phyloP scores from a whole-genome alignment of 352 stramenopile species.

The Thalassiosira sp. region DNA sequence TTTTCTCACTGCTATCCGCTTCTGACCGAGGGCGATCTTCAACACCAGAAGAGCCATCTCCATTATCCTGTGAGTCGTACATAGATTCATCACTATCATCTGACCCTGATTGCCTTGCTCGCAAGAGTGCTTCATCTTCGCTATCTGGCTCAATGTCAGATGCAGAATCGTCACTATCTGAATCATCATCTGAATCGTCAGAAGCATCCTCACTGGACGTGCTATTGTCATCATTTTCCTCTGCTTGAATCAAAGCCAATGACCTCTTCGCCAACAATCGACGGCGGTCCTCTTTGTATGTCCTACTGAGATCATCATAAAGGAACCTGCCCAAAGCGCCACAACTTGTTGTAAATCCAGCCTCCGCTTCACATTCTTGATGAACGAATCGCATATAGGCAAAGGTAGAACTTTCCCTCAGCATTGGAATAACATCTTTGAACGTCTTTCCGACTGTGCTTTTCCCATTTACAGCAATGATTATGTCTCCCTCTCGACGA shows the following conservation, averaged over 20 bases:
- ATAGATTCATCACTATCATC: constrained; percentile 17
- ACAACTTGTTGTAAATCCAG: constrained; percentile 66
- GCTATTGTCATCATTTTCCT: constrained; percentile 55
- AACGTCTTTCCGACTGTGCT: constrained; percentile 80
- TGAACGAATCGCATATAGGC: constrained; percentile 78
- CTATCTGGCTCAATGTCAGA: constrained; percentile 75
- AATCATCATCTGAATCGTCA: constrained; percentile 61
- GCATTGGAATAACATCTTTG: constrained; percentile 78
- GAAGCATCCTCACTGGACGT: constrained; percentile 44
- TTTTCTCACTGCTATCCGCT: constrained; percentile 17
- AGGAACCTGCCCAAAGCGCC: constrained; percentile 67
- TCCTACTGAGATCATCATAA: constrained; percentile 63
- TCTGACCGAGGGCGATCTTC: not conserved
- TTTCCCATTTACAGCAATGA: constrained; percentile 81
- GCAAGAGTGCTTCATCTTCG: constrained; percentile 72
- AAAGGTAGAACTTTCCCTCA: constrained; percentile 73
- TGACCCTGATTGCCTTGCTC: constrained; percentile 11
- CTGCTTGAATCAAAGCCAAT: constrained; percentile 33
- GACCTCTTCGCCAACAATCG: constrained; percentile 64
- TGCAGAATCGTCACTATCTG: constrained; percentile 62
- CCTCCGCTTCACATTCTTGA: constrained; percentile 38
- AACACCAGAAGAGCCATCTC: not conserved
- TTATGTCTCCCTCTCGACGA: constrained; percentile 71
- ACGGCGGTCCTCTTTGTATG: constrained; percentile 70
- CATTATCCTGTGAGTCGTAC: not conserved